These are phyloP conservation scores for Backusella macrospora DNA, from an alignment of 192 early-diverging fungal genomes.

Conservation along the genomic window DNA sequence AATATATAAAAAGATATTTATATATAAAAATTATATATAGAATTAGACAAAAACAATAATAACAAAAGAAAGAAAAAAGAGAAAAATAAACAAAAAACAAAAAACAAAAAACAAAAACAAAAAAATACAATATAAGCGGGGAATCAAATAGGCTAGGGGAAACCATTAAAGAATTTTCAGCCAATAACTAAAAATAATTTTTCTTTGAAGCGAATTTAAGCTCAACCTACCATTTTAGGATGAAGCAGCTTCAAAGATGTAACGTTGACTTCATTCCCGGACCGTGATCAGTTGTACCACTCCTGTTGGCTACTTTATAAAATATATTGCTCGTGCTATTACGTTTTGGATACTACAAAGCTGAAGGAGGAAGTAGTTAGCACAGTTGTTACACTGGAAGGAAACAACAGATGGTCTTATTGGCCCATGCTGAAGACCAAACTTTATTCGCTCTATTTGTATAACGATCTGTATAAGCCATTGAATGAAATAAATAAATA, in stretches of 20 bases:
- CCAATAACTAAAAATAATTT: constrained; percentile 14
- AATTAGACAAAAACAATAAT: constrained; percentile 13
- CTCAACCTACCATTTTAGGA: not conserved
- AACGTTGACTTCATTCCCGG: constrained; percentile 9
- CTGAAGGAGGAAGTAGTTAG: too few species aligned
- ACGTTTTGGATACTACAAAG: too few species aligned
- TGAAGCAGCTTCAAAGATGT: not conserved
- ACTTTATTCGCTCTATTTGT: not conserved
- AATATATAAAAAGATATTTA: not conserved
- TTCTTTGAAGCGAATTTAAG: not conserved
- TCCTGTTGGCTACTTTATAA: not conserved
- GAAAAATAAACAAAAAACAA: not conserved
- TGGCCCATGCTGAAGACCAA: not conserved
- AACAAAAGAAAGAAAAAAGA: not conserved
- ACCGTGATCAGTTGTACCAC: not conserved
- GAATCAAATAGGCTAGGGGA: not conserved
- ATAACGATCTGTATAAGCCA: not conserved
- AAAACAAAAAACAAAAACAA: too few species aligned
- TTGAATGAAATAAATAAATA: not conserved
- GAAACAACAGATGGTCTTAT: too few species aligned
- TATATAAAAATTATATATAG: not conserved
- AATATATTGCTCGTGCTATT: not conserved
- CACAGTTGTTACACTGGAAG: too few species aligned
- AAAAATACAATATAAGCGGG: not conserved
- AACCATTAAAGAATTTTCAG: constrained; percentile 12